phyloP scores from a whole-genome alignment of 805 yeast genomes.

The Barnettozyma populi region DNA sequence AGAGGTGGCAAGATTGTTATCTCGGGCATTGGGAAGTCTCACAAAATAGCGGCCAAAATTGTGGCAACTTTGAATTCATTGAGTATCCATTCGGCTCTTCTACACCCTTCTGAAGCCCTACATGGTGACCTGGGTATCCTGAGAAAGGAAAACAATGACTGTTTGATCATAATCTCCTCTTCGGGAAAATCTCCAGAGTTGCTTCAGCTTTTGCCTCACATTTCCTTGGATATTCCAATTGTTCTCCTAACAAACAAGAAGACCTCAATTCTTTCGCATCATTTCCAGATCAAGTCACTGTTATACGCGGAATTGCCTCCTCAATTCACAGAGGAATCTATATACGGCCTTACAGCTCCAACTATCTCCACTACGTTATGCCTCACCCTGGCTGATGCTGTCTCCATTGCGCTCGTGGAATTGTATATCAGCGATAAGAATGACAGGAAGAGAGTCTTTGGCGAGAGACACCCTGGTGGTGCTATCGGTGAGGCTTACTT shows the following conservation, averaged over 20 bases:
- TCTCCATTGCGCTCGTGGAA: slow-evolving; percentile 68
- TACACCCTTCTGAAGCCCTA: slow-evolving; percentile 84
- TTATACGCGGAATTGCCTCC: slow-evolving; percentile 59
- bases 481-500: slow-evolving; percentile 61
- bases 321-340: slow-evolving; percentile 47
- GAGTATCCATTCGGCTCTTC: slow-evolving; percentile 56
- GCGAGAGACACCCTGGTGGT: slow-evolving; percentile 85
- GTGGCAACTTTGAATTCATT: slow-evolving; percentile 82
- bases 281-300: slow-evolving; percentile 44
- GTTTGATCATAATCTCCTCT: slow-evolving; percentile 63
- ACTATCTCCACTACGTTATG: slow-evolving; percentile 79
- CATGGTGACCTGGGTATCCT: slow-evolving; percentile 86
- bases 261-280: slow-evolving; percentile 48
- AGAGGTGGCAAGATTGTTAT: slow-evolving; percentile 65
- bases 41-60: slow-evolving; percentile 69
- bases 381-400: slow-evolving; percentile 72
- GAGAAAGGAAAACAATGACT: slow-evolving; percentile 47
- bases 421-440: slow-evolving; percentile 51
- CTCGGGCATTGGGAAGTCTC: slow-evolving; percentile 83
- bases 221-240: slow-evolving; percentile 47
- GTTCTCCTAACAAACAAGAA: slow-evolving; percentile 60
- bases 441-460: slow-evolving; percentile 52
- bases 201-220: slow-evolving; percentile 42
- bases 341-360: slow-evolving; percentile 82
- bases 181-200: slow-evolving; percentile 85